Percentiles rank a stretch among this genome's conserved stretches.
phyloP scores from a whole-genome alignment of 192 early-diverging fungal genomes.

The Thoreauomyces humboldtii region DNA sequence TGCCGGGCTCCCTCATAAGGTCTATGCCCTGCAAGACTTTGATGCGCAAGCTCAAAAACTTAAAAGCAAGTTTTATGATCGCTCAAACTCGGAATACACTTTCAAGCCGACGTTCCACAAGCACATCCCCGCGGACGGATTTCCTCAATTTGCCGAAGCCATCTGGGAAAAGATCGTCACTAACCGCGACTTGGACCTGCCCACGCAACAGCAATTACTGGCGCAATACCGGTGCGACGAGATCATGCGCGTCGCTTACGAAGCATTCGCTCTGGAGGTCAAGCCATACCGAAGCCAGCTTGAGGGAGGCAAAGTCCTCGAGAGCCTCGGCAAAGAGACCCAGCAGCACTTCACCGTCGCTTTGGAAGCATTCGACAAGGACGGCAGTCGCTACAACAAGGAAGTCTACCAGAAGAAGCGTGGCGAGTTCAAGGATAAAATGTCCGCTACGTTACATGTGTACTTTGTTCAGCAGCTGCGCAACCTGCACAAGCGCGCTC shows the following conservation, averaged over 20 bases:
- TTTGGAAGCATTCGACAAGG: slow-evolving; percentile 75
- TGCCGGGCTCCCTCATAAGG: slow-evolving; percentile 87
- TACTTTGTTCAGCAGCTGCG: slow-evolving; percentile 83
- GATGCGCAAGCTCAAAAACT: neutral
- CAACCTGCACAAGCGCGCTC: slow-evolving; percentile 75
- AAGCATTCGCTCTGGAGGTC: slow-evolving; percentile 64
- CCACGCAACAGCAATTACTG: slow-evolving; percentile 95
- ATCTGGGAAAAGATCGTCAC: slow-evolving; percentile 96
- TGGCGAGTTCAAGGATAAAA: slow-evolving; percentile 71
- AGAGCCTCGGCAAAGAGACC: slow-evolving; percentile 70
- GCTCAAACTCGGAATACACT: slow-evolving; percentile 67
- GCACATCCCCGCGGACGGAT: slow-evolving; percentile 93
- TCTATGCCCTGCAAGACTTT: slow-evolving; percentile 81
- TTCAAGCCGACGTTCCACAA: slow-evolving; percentile 85
- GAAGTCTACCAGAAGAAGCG: slow-evolving; percentile 89
- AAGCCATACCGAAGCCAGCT: slow-evolving; percentile 65
- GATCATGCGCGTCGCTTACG: slow-evolving; percentile 73
- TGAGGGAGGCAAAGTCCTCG: slow-evolving; percentile 75
- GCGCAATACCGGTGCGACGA: slow-evolving; percentile 99
- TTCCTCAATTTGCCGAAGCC: slow-evolving; percentile 83
- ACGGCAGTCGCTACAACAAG: slow-evolving; percentile 84
- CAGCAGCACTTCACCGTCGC: slow-evolving; percentile 46
- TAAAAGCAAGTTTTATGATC: slow-evolving; percentile 69
- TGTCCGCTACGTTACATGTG: slow-evolving; percentile 73
- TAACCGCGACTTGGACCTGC: slow-evolving; percentile 95